phyloP scores from a whole-genome alignment of 148 eudicot genomes.

The Pharnaceum exiguum region DNA sequence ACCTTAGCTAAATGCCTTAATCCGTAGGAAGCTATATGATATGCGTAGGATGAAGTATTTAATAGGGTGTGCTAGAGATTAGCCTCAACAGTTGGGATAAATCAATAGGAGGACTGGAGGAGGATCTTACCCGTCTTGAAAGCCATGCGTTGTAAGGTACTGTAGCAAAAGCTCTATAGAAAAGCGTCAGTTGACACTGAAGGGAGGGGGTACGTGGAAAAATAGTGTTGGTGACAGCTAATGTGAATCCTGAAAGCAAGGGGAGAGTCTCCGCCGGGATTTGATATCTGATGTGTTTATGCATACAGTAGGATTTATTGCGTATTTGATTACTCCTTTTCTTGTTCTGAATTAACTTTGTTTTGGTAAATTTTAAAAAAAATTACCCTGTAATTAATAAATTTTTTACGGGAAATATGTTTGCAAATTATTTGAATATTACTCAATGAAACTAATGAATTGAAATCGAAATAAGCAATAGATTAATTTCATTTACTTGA shows the following conservation, averaged over 20 bases:
- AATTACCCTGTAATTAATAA: no score
- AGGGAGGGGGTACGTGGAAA: conserved; percentile 32
- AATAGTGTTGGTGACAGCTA: conserved; percentile 34
- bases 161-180: conserved; percentile 6
- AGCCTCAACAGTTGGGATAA: conserved; percentile 15
- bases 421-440: no score
- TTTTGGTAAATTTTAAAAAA: no score
- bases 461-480: no score
- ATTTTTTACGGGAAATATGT: no score
- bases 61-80: neutral
- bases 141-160: conserved; percentile 5
- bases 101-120: conserved; percentile 20
- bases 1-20: no score
- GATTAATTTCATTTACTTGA: no score
- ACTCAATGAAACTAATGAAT: no score
- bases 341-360: neutral
- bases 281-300: conserved; percentile 20
- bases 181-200: conserved; percentile 23
- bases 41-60: neutral
- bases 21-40: no score
- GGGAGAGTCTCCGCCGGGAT: conserved; percentile 35
- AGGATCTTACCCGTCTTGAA: conserved; percentile 20
- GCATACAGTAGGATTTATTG: conserved; percentile 7
- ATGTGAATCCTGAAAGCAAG: conserved; percentile 31
- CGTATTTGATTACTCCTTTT: neutral